Evolutionary conservation across 495 filamentous ascomycete genomes (phyloP).

Genomic region (Aspergillus conjunctus): DNA sequence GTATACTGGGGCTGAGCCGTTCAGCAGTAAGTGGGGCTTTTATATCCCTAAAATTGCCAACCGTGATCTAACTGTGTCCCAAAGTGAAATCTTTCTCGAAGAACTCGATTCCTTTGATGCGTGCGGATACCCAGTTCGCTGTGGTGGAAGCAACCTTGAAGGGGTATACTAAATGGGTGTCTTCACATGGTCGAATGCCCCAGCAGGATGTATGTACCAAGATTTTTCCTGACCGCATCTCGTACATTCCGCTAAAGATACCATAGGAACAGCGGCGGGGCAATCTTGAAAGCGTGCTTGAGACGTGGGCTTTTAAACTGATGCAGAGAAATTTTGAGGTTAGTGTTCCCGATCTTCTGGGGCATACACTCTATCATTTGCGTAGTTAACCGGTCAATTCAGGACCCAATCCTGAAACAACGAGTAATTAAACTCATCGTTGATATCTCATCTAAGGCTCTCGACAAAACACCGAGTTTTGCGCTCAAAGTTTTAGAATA

Average conservation of each 20-base stretch:
- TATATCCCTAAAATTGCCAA: not conserved
- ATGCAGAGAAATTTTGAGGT: conserved; percentile 76
- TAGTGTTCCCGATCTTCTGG: conserved; percentile 15
- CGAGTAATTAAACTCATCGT: conserved; percentile 82
- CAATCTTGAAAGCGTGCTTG: conserved; percentile 66
- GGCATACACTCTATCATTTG: not conserved
- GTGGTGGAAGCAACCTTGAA: conserved; percentile 91
- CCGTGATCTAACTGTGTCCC: conserved; percentile 32
- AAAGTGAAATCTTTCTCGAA: conserved; percentile 76
- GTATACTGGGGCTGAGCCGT: conserved; percentile 68
- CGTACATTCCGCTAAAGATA: conserved; percentile 18
- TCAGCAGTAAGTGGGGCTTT: conserved; percentile 58
- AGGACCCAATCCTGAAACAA: conserved; percentile 86
- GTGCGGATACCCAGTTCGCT: conserved; percentile 84
- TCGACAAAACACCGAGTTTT: conserved; percentile 75
- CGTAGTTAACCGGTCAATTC: conserved; percentile 5
- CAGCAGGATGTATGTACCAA: conserved; percentile 52
- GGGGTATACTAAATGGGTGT: conserved; percentile 82
- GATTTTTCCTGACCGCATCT: not conserved
- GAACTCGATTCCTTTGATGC: conserved; percentile 72
- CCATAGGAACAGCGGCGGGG: conserved; percentile 60
- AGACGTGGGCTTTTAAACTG: conserved; percentile 77
- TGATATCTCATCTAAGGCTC: conserved; percentile 77
- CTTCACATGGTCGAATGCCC: conserved; percentile 52
- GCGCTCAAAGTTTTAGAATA: conserved; percentile 88